These are phyloP conservation scores for Annona squamosa DNA, from an alignment of 164 flowering plant species.

Conservation along the genomic window DNA sequence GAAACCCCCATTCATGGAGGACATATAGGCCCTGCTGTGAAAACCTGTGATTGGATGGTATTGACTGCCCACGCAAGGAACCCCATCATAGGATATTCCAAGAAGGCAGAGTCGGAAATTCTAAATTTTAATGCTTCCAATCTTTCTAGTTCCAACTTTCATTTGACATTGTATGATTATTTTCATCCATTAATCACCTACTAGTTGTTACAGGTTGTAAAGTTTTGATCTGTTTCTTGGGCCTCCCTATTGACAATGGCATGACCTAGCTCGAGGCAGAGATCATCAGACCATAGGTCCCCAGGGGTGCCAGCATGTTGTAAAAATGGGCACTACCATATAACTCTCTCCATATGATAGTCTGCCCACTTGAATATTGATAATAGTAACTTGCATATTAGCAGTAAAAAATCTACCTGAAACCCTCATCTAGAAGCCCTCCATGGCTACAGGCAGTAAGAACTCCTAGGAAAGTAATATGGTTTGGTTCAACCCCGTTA, in stretches of 20 bases:
- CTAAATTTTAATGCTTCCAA: background rate
- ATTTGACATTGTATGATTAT: too few species aligned
- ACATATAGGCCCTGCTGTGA: background rate
- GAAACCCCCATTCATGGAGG: background rate
- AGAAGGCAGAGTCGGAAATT: background rate
- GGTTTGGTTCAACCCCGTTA: constrained; percentile 37
- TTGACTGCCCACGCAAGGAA: too few species aligned
- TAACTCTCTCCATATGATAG: background rate
- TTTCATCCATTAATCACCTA: background rate
- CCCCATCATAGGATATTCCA: too few species aligned
- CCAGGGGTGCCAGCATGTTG: background rate
- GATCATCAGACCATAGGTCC: background rate
- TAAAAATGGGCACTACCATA: background rate
- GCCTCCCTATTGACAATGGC: background rate
- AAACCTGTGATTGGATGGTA: background rate
- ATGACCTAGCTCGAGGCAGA: background rate
- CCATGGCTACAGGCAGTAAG: constrained; percentile 64
- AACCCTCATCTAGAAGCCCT: constrained; percentile 59
- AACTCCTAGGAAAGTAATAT: constrained; percentile 42
- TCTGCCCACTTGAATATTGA: background rate
- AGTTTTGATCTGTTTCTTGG: background rate
- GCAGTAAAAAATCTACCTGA: constrained; percentile 19
- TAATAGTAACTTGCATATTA: background rate
- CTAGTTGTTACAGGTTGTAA: background rate
- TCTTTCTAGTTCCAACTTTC: too few species aligned